These are phyloP conservation scores for Diaporthe eres DNA, from an alignment of 2,329 filamentous ascomycete genomes.

Conservation along the genomic window DNA sequence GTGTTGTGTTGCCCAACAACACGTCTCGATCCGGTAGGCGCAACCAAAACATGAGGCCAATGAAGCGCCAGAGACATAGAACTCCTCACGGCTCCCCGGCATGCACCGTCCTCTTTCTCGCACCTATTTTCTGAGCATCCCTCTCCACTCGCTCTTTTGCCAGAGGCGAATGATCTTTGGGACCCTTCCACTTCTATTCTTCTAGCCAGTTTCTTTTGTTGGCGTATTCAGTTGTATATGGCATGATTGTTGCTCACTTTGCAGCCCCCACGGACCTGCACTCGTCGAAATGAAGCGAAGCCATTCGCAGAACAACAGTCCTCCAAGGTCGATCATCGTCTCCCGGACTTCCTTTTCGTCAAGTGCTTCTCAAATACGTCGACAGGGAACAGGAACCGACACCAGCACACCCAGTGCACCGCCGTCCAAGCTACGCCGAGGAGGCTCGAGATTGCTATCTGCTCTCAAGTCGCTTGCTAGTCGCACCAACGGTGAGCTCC, in stretches of 20 bases:
- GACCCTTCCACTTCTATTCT: conserved; percentile 24
- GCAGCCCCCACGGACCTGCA: conserved; percentile 4
- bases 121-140: conserved; percentile 23
- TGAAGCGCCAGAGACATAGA: neutral
- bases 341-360: conserved; percentile 20
- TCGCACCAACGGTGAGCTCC: conserved; percentile 44
- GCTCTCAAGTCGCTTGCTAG: conserved; percentile 50
- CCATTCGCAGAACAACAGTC: conserved; percentile 32
- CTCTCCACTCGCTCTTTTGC: conserved; percentile 35
- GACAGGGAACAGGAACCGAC: conserved; percentile 6
- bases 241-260: neutral
- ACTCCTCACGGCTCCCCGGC: neutral
- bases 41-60: conserved; percentile 1
- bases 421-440: conserved; percentile 55
- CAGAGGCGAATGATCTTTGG: conserved; percentile 25
- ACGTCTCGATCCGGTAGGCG: neutral
- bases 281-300: conserved; percentile 41
- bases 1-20: neutral
- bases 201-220: conserved; percentile 10
- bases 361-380: conserved; percentile 7
- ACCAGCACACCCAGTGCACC: conserved; percentile 44
- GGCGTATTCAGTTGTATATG: neutral
- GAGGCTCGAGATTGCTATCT: conserved; percentile 58
- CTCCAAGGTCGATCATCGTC: conserved; percentile 32
- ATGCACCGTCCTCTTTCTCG: conserved; percentile 42